Evolutionary conservation across 371 early-diverging fungal species (phyloP), one percentile per base, ranked within the genome.

Genomic region (Zopfochytrium polystomum): DNA sequence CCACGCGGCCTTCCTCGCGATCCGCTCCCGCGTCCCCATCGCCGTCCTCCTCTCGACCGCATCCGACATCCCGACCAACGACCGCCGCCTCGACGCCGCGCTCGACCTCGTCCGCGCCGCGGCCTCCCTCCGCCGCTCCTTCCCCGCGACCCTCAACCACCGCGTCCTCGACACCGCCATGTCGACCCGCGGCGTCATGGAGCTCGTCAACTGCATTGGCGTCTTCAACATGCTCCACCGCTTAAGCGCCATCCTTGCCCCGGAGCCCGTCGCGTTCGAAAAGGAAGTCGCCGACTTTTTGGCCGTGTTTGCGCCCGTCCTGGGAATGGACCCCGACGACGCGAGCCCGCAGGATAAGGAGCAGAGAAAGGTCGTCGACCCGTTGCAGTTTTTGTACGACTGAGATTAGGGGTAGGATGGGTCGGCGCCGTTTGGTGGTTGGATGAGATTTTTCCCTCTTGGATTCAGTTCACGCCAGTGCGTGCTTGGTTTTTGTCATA

Each of bases 221-320:
- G 20, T 54, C 9, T 54, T 54, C 54, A 54, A 54, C 38, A 54
- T 54, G 54, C 54, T 54, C 9, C 54, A 54, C 52, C 13, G 52
- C 18, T 20, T 52, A 7, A 23, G 25, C 29, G 52, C 52, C 29
- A 52, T 52, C 25, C 18, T 29, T 23, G 31, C 31, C 7, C 52
- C 52, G 52, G 31, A 27, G 11, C 52, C 52, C 4, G 38, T 27
- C 26, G 26, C 22, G 52, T 52, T 52, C 30, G 52, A 52, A 30
- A 22, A 22, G 29, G 30, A 13, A 18, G 52, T 52, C 11, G 18
- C 18, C 18, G 31, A 23, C 29, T 23, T 52, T 23, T 30, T 52
- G 25, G 42, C 20, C 44, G 11, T 6, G 18, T 34, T 55, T 55
- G 44, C 20, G 34, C 15, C 23, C 22, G 38, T 13, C 3, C 20